Conservation (phyloP, 495 filamentous ascomycete genomes). For the Talaromyces nanjingensis region DNA sequence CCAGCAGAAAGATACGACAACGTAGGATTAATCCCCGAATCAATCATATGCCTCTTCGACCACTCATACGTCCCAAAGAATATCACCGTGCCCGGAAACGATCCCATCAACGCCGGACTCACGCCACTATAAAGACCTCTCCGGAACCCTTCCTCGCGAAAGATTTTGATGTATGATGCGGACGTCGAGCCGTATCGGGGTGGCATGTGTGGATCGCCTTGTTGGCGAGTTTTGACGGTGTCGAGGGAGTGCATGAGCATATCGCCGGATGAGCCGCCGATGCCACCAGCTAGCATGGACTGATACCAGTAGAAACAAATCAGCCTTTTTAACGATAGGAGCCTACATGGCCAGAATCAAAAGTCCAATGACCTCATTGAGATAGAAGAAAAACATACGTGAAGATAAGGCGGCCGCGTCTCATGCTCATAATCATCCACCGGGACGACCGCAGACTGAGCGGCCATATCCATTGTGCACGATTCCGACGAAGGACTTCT, state of each 20-base stretch:
- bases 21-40: conserved; percentile 67
- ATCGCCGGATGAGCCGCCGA: conserved; percentile 87
- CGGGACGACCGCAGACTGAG: conserved; percentile 3
- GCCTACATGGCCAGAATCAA: conserved; percentile 4
- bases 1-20: conserved; percentile 80
- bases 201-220: conserved; percentile 87
- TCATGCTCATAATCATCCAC: conserved; percentile 35
- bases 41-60: conserved; percentile 84
- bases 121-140: conserved; percentile 92
- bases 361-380: neutral
- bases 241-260: conserved; percentile 99
- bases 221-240: conserved; percentile 97
- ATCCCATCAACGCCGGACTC: conserved; percentile 80
- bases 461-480: conserved; percentile 3
- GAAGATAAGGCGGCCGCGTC: conserved; percentile 54
- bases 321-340: neutral
- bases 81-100: conserved; percentile 86
- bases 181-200: conserved; percentile 86
- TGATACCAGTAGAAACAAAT: conserved; percentile 22
- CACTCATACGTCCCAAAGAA: conserved; percentile 97
- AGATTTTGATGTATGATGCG: conserved; percentile 84
- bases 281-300: conserved; percentile 91
- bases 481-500: neutral
- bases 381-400: conserved; percentile 44
- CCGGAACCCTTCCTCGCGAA: conserved; percentile 80